These are phyloP conservation scores for Beta corolliflora DNA, from an alignment of 179 eudicot species.

Conservation along the genomic window DNA sequence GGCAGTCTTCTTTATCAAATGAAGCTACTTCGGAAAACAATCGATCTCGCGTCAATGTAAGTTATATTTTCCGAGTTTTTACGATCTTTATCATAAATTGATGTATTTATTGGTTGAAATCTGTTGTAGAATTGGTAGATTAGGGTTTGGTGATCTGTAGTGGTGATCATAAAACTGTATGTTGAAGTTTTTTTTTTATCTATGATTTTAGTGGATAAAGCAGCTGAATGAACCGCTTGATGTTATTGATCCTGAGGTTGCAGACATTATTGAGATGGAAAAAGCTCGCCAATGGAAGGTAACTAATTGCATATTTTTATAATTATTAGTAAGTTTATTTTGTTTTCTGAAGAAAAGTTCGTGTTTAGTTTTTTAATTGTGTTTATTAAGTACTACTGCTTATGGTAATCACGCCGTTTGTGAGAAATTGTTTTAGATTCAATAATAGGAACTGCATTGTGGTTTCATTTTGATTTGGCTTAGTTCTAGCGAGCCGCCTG, in stretches of 20 bases:
- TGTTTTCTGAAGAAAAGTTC: not conserved
- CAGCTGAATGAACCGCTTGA: slow-evolving; percentile 88
- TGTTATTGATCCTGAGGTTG: slow-evolving; percentile 86
- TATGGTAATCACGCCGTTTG: not conserved
- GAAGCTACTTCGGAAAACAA: slow-evolving; percentile 68
- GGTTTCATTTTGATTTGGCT: not conserved
- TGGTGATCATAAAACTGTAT: not conserved
- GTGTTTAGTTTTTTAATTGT: not conserved
- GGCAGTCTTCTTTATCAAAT: slow-evolving; percentile 58
- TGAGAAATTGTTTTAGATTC: not conserved
- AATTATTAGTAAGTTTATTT: no score
- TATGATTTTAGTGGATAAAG: slow-evolving; percentile 64
- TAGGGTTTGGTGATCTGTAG: slow-evolving; percentile 34
- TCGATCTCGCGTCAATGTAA: slow-evolving; percentile 39
- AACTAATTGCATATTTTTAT: not conserved
- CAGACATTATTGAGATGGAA: slow-evolving; percentile 88
- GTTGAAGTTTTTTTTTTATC: not conserved
- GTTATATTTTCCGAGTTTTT: not conserved
- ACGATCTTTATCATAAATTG: not conserved
- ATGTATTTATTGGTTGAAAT: not conserved
- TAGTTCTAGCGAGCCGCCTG: not conserved
- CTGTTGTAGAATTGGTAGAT: not conserved
- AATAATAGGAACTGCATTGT: not conserved
- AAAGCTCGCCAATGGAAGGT: slow-evolving; percentile 99
- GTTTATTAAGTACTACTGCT: not conserved